phyloP scores from a whole-genome alignment of 2,329 filamentous ascomycete species.

The Paecilomyces formosus region DNA sequence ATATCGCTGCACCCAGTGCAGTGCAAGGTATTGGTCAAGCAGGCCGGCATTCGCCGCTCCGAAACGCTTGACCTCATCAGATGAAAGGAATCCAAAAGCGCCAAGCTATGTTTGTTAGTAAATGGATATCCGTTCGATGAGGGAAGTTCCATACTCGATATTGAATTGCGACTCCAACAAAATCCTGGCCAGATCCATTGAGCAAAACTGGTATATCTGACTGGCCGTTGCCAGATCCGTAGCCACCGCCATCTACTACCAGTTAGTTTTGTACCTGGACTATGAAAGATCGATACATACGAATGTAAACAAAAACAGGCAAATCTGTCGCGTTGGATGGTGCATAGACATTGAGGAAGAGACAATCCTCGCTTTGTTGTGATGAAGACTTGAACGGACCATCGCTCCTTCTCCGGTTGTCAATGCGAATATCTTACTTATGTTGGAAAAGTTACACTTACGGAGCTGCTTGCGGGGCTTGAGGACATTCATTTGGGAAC shows the following conservation, averaged over 20 bases:
- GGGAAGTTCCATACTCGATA: constrained; percentile 33
- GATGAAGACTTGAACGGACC: background rate
- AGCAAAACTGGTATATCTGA: constrained; percentile 33
- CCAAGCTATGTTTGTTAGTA: constrained; percentile 26
- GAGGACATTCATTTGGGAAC: constrained; percentile 22
- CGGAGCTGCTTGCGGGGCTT: constrained; percentile 12
- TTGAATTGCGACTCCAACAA: constrained; percentile 43
- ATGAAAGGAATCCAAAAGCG: constrained; percentile 43
- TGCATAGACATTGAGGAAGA: constrained; percentile 28
- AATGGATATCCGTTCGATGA: too few relatives aligned
- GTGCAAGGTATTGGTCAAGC: constrained; percentile 47
- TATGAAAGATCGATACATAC: constrained; percentile 9
- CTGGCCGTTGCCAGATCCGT: constrained; percentile 29
- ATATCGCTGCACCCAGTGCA: constrained; percentile 51
- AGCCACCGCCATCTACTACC: constrained; percentile 19
- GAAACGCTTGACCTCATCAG: constrained; percentile 34
- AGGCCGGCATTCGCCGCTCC: constrained; percentile 45
- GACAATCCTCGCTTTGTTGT: constrained; percentile 18
- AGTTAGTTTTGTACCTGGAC: background rate
- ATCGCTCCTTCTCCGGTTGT: constrained; percentile 5
- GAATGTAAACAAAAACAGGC: constrained; percentile 25
- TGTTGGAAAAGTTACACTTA: background rate
- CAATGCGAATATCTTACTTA: constrained; percentile 8
- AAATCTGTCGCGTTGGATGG: constrained; percentile 16
- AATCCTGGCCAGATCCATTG: constrained; percentile 38